Base-by-base conservation (phyloP, 805 yeast genomes). In the Metschnikowia amazonensis region DNA sequence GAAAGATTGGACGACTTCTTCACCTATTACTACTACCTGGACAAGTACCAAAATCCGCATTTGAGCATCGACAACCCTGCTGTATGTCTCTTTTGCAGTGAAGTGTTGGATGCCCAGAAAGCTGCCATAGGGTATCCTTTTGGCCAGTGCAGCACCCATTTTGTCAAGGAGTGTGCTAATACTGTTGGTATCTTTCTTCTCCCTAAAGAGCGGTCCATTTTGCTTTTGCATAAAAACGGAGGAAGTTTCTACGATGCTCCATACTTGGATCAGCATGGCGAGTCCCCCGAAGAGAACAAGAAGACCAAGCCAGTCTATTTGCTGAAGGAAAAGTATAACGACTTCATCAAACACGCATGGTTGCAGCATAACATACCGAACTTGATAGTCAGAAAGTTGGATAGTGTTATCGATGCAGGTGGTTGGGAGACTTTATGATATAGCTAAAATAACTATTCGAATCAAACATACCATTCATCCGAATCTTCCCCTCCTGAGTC, bases 391-490 rank as follows among this genome's bases (percentile, higher is more conserved):
- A 73, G 98, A 51, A 81, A 82, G 52, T 73, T 92, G 13, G 98
- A 92, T 56, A 80, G 84, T 32, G 78, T 77, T 6, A 65, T 84
- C 28, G 98, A 92, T 63, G 79, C 84, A 31, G 99, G 99, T 7
- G 99, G 99, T 0, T 92, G 99, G 99, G 94, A 86, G 55, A 86
- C 94, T 1, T 67, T 86, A 50, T 88, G 67, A 62, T 36, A n/a
- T 6, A 24, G 25, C 27, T 20, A 35, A 14, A 5, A 14, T 17
- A 20, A 6, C 17, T 14, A 11, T 23, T 33, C 24, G 20, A 29
- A 18, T 32, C 31, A 29, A 5, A 38, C 17, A 11, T 10, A 29
- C 20, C 17, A 21, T 41, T 43, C 50, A 32, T 43, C 46, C 7
- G 43, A 37, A 7, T 41, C 45, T 8, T 45, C 42, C 3, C 50